Percentiles rank a stretch among this genome's conserved stretches.
Evolutionary conservation across 257 asterid species (phyloP).

Genomic region (Nicotiana paniculata): DNA sequence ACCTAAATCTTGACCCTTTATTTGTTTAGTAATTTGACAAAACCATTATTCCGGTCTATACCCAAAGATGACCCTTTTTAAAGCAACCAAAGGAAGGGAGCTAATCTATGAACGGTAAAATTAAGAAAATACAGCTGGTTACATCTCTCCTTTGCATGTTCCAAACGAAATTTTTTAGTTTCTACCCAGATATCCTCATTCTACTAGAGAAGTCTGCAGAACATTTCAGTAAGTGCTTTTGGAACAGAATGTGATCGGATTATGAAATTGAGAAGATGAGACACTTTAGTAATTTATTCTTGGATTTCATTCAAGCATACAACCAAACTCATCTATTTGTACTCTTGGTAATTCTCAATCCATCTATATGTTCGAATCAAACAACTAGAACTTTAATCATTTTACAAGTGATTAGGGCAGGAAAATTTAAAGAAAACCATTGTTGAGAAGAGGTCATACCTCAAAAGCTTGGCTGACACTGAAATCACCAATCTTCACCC

Average conservation of each 20-base stretch:
- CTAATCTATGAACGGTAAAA: background rate
- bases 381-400: background rate
- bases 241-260: background rate
- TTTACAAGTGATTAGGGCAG: background rate
- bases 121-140: background rate
- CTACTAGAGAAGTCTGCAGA: background rate
- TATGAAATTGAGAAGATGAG: background rate
- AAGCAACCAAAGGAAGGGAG: background rate
- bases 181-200: background rate
- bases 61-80: background rate
- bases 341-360: background rate
- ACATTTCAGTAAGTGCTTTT: background rate
- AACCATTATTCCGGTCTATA: background rate
- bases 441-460: constrained; percentile 31
- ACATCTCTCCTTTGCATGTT: background rate
- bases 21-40: no score
- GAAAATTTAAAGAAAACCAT: background rate
- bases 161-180: background rate
- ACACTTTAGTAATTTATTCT: background rate
- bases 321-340: background rate
- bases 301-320: background rate
- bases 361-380: background rate
- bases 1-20: no score
- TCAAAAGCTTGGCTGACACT: constrained; percentile 97
- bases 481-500: constrained; percentile 90